Base-by-base conservation (phyloP, 2,329 filamentous ascomycete genomes). In the Phaeosphaeriaceae sp. region DNA sequence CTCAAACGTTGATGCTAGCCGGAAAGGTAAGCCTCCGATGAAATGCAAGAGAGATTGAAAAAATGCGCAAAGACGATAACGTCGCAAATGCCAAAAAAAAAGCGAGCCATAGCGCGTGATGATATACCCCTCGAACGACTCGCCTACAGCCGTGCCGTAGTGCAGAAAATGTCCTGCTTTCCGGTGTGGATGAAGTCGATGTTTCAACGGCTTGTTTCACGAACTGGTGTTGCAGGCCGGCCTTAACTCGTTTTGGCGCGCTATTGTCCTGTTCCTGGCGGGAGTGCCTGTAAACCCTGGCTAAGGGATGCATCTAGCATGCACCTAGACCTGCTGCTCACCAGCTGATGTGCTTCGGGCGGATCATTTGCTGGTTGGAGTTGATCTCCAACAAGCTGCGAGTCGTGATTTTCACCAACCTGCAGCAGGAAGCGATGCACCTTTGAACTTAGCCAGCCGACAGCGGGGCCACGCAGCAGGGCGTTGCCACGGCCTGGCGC, bases 131-230 rank as follows among this genome's bases (percentile, higher is more conserved):
- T 50, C 27, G 19, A 20, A 17, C 13, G 24, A 21, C 27, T 36
- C 31, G 48, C 17, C 52, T 24, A 46, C 21, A 42, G 46, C 13
- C 13, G 31, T 21, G 24, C 54, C 52, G 36, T 40, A 40, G 36
- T 40, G 36, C 36, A 40, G 36, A 49, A 51, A 44, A 25, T 36
- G 41, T 52, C 52, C 33, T 48, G 48, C 46, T 47, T 46, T 25
- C 49, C 52, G 47, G 46, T 40, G 45, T 58, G 61, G 54, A 54
- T 40, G 50, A 56, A 48, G 46, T 58, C 60, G 51, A 55, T 61
- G 65, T 68, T 69, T 69, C 64, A 64, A 59, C 48, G 53, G 33
- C 48, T 41, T 46, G 67, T 69, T 69, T 69, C 67, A 67, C 19
- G 42, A 19, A 19, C 33, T 45, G 47, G 25, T 46, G 46, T 36